Evolutionary conservation across 2,329 filamentous ascomycete species (phyloP), one percentile per base, ranked within the genome.

Genomic region (Calonectria montana): DNA sequence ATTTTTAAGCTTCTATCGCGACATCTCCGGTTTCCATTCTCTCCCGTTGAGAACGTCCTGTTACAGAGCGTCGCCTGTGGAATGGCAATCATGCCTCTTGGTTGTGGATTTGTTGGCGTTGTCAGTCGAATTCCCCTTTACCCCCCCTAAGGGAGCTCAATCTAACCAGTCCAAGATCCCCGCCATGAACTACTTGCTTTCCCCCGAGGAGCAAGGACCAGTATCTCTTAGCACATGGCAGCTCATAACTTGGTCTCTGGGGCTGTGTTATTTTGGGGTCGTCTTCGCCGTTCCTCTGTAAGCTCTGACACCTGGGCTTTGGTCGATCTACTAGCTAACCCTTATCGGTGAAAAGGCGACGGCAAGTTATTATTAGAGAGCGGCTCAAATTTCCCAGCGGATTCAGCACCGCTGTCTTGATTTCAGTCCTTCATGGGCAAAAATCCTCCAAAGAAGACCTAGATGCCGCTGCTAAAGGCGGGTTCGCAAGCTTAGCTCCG

Each of bases 1-100:
- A 93, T 97, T 77, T 99, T 99, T 88, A 95, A 94, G 79, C 88
- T 92, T 7, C 83, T 98, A 1, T 90, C 93, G 1, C 91, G 90
- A 53, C 91, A 94, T 74, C 87, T 98, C 35, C 88, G 89, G 31
- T 91, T 94, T 67, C 96, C 96, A 0, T 99, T 99, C 79, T 95
- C 94, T 4, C 96, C 97, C 0, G 94, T 98, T 13, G 96, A 99
- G 84, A 99, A 99, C 82, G 97, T 99, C 4, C 88, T 99, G 25
- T 94, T 99, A 13, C 97, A 99, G 85, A 98, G 95, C 0, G 97
- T 99, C 5, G 96, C 97, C 1, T 96, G 97, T 13, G 94, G 94
- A 18, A 97, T 98, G 83, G 97, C 96, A 1, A 97, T 97, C 6
- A 98, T 98, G 95, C 97, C 97, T 0, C 86, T 99, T 13, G 96